Evolutionary conservation across 192 early-diverging fungal genomes (phyloP), one percentile per base, ranked within the genome.

Genomic region (Backusella australiensis): DNA sequence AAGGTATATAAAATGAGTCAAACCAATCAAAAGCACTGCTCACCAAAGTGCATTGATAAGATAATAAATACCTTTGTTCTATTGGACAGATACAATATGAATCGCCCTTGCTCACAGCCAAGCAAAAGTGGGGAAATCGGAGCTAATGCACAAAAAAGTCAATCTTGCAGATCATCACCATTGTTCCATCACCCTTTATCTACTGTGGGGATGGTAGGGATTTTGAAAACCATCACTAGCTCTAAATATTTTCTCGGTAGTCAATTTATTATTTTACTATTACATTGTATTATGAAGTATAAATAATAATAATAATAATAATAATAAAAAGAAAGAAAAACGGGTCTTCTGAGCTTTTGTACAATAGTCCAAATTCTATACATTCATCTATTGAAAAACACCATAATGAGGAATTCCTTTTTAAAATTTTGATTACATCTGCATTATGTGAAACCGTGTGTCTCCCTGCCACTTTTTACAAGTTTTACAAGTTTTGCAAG

Each of bases 1-100:
- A 41, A 69, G 68, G 68, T 39, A 71, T 49, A 71, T 71, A 71
- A 71, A 42, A 29, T 71, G 70, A 71, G 70, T 71, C 70, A 71
- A 71, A 49, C 70, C 70, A 71, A 71, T 71, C 39, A 32, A 5
- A 46, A 26, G 3, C 38, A 17, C 5, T 26, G 38, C 14, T 69
- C n/a, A 23, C 21, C 41, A 12, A 11, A 38, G 38, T 41, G 68
- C 21, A 39, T 69, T 38, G 34, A n/a, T 39, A 36, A 36, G 38
- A 69, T 38, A 69, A 36, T 36, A 69, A 11, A 69, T 21, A 69
- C 5, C 3, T 36, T 4, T 23, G 12, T 21, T 23, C 26, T 46
- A n/a, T 71, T 71, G 70, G 70, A 6, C 29, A 49, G 29, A 71
- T 71, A 9, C 70, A 71, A 19, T 71, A 71, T 71, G 70, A 71